Conservation (phyloP, 2,329 filamentous ascomycete genomes). For the Ampelomyces quisqualis region DNA sequence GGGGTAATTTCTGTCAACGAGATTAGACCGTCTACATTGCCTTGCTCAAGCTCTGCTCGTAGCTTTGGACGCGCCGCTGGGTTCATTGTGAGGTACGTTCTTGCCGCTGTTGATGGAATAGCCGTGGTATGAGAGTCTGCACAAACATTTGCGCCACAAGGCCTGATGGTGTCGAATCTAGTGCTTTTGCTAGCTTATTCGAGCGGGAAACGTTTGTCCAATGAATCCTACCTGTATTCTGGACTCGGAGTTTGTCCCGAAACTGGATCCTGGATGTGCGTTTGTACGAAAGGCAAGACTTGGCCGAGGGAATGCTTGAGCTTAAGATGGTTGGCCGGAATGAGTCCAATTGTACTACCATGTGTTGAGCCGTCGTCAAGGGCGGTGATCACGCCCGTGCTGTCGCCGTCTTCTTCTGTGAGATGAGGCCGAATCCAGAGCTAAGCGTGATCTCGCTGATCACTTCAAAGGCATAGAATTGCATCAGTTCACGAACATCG, state of each 20-base stretch:
- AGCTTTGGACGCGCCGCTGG: slow-evolving; percentile 23
- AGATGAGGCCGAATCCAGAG: slow-evolving; percentile 19
- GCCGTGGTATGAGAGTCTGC: slow-evolving; percentile 52
- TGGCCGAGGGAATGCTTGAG: background rate
- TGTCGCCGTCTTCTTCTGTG: slow-evolving; percentile 16
- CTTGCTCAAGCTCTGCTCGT: slow-evolving; percentile 24
- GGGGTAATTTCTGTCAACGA: slow-evolving; percentile 47
- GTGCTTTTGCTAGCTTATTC: slow-evolving; percentile 13
- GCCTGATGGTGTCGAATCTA: slow-evolving; percentile 2
- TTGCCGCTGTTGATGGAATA: slow-evolving; percentile 49
- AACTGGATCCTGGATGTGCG: slow-evolving; percentile 5
- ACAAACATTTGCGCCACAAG: slow-evolving; percentile 36
- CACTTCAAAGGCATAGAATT: slow-evolving; percentile 55
- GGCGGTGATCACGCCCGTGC: slow-evolving; percentile 3
- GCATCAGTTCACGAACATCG: slow-evolving; percentile 49
- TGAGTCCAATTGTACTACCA: slow-evolving; percentile 2
- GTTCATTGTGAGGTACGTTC: slow-evolving; percentile 50
- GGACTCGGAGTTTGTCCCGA: slow-evolving; percentile 9
- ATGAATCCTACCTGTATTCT: slow-evolving; percentile 11
- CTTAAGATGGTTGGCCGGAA: slow-evolving; percentile 5
- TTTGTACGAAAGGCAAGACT: background rate
- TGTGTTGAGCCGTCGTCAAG: slow-evolving; percentile 1
- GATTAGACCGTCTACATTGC: slow-evolving; percentile 6
- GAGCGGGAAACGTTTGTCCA: slow-evolving; percentile 14
- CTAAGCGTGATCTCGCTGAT: slow-evolving; percentile 54